A percentile compares a stretch with the other conserved stretches of the same genome.
These are phyloP conservation scores for Bothriochloa decipiens DNA, from an alignment of 176 grass and related monocot genomes.

Conservation along the genomic window DNA sequence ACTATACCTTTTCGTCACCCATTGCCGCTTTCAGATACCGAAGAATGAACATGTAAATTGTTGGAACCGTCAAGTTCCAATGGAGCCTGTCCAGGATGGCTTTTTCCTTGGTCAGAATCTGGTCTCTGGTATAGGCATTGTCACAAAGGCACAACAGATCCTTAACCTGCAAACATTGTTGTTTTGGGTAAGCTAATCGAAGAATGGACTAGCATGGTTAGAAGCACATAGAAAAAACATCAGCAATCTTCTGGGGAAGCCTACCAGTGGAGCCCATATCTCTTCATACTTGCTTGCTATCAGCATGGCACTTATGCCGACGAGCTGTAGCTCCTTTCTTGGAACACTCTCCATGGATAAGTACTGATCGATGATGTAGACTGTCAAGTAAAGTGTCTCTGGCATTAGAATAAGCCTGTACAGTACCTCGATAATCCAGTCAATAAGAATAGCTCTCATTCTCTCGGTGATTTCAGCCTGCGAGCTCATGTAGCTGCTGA, in stretches of 20 bases:
- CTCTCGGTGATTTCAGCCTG: slow-evolving; percentile 63
- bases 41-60: slow-evolving; percentile 67
- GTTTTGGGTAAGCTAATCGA: slow-evolving; percentile 8
- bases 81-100: slow-evolving; percentile 62
- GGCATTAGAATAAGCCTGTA: slow-evolving; percentile 72
- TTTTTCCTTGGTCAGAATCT: slow-evolving; percentile 63
- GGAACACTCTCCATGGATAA: slow-evolving; percentile 51
- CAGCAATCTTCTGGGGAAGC: not conserved
- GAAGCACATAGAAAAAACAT: not conserved
- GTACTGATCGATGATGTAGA: slow-evolving; percentile 74
- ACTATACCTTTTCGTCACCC: slow-evolving; percentile 46
- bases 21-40: slow-evolving; percentile 64
- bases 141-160: slow-evolving; percentile 60
- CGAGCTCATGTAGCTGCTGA: slow-evolving; percentile 57
- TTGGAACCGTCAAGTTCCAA: slow-evolving; percentile 82
- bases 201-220: not conserved
- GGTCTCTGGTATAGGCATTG: slow-evolving; percentile 49
- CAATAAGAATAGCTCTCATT: slow-evolving; percentile 74
- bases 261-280: slow-evolving; percentile 72
- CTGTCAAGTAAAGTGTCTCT: slow-evolving; percentile 78
- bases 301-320: slow-evolving; percentile 79
- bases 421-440: slow-evolving; percentile 80
- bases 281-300: slow-evolving; percentile 92
- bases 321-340: slow-evolving; percentile 75
- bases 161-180: slow-evolving; percentile 42